These are phyloP conservation scores for Paratinospora sagittata DNA, from an alignment of 164 flowering plant species.

Conservation along the genomic window DNA sequence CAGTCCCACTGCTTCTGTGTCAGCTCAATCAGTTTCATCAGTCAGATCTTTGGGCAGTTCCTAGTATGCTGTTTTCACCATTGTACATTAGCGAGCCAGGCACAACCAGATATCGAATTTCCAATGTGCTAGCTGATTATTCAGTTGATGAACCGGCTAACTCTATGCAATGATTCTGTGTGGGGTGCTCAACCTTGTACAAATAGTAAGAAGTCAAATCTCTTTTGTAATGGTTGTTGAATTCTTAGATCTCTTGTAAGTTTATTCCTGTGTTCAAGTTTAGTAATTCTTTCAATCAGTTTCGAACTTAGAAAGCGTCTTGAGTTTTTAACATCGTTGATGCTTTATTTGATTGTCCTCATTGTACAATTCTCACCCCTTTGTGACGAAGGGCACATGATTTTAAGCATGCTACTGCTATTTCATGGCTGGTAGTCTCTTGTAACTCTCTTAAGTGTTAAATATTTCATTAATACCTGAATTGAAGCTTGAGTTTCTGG, in stretches of 20 bases:
- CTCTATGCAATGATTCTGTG: background rate
- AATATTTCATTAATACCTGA: background rate
- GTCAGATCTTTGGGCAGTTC: slow-evolving; percentile 84
- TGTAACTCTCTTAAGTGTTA: background rate
- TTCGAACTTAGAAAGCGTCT: slow-evolving; percentile 6
- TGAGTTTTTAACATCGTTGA: slow-evolving; percentile 20
- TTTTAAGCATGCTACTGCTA: background rate
- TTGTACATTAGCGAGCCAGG: slow-evolving; percentile 39
- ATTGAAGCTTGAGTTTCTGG: background rate
- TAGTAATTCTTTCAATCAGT: slow-evolving; percentile 18
- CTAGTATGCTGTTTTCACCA: slow-evolving; percentile 17
- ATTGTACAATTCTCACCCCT: slow-evolving; percentile 5
- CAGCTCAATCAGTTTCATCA: slow-evolving; percentile 90
- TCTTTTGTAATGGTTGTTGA: background rate
- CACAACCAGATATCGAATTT: slow-evolving; percentile 7
- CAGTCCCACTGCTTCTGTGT: slow-evolving; percentile 96
- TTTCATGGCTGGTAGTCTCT: background rate
- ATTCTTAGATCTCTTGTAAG: slow-evolving; percentile 11
- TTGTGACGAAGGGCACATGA: background rate
- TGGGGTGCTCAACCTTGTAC: slow-evolving; percentile 15
- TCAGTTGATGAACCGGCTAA: background rate
- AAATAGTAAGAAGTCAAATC: slow-evolving; percentile 9
- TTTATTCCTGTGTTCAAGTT: slow-evolving; percentile 19
- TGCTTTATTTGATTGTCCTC: background rate
- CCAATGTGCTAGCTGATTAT: background rate